These are phyloP conservation scores for Haplosporangium sp. DNA, from an alignment of 371 early-diverging fungal genomes.

Conservation along the genomic window DNA sequence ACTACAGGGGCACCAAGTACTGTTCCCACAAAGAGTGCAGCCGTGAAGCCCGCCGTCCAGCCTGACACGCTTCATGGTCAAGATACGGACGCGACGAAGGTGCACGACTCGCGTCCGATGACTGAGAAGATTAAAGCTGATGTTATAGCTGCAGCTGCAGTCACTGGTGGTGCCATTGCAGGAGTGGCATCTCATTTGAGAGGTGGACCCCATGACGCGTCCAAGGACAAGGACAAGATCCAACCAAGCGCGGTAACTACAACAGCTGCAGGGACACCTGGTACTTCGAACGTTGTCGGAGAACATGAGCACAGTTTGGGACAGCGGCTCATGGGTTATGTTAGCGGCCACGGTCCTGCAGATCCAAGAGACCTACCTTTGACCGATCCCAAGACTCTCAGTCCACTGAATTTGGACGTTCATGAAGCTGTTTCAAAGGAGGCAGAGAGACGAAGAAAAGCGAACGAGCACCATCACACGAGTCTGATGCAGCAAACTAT, in stretches of 20 bases:
- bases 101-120: too few relatives aligned
- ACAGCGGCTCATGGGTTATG: slow-evolving; percentile 1
- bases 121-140: not conserved
- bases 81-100: too few relatives aligned
- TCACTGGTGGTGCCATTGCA: not conserved
- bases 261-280: too few relatives aligned
- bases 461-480: too few relatives aligned
- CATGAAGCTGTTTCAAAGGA: not conserved
- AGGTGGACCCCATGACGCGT: not conserved
- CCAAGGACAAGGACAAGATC: not conserved
- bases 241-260: not conserved
- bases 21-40: too few relatives aligned
- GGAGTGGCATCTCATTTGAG: not conserved
- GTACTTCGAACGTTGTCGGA: too few relatives aligned
- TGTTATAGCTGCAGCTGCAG: not conserved
- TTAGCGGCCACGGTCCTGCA: slow-evolving; percentile 14
- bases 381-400: slow-evolving; percentile 12
- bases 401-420: not conserved
- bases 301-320: not conserved
- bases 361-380: slow-evolving; percentile 8
- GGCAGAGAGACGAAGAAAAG: too few relatives aligned
- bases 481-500: too few relatives aligned
- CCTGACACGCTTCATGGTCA: too few relatives aligned
- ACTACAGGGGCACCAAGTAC: too few relatives aligned
- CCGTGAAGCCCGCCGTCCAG: too few relatives aligned